Evolutionary conservation across 139 green algal genomes (phyloP), one percentile per base, ranked within the genome.

Genomic region (Chlorella sorokiniana): DNA sequence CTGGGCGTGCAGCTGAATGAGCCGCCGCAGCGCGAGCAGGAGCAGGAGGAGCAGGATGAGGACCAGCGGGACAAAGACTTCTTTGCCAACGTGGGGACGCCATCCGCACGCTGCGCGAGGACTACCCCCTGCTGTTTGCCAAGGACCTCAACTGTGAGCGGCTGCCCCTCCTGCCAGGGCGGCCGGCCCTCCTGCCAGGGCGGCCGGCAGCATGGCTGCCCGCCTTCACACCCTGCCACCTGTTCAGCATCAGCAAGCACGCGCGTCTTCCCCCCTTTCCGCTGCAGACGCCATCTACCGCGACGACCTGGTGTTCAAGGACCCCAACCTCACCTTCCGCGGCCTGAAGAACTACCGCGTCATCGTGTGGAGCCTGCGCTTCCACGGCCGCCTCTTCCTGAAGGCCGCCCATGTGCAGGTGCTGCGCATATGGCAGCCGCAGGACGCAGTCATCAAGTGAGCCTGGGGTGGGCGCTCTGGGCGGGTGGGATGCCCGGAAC

Each of bases 31-130:
- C 40, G 37, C 35, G 44, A 4, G 42, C 65, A 14, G 44, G 45
- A 35, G 63, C 44, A 75, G 44, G 42, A 73, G 33, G n/a, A 38
- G 20, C 16, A 33, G 6, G 65, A 18, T 14, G 67, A 82, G 1
- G 44, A 81, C 35, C 23, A 82, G 2, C 87, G 88, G 62, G 38
- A 74, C n/a, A 78, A 91, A 11, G 94, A 98, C 54, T 99, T 95
- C 79, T 99, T 97, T 82, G 96, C 94, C 10, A 98, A 99, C 48
- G 89, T 99, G 42, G 96, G 1, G 89, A 97, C 73, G 94, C 94
- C 31, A 97, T 99, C 35, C 88, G 95, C 51, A 96, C 92, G 3
- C 86, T 99, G 63, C 87, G 95, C 0, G 91, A 97, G 29, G 96
- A 99, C 79, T 91, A 96, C 20, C 96, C 96, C 0, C 81, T 84